phyloP scores from a whole-genome alignment of 2,329 filamentous ascomycete genomes.

The Arthrobotrys pseudoclavata region DNA sequence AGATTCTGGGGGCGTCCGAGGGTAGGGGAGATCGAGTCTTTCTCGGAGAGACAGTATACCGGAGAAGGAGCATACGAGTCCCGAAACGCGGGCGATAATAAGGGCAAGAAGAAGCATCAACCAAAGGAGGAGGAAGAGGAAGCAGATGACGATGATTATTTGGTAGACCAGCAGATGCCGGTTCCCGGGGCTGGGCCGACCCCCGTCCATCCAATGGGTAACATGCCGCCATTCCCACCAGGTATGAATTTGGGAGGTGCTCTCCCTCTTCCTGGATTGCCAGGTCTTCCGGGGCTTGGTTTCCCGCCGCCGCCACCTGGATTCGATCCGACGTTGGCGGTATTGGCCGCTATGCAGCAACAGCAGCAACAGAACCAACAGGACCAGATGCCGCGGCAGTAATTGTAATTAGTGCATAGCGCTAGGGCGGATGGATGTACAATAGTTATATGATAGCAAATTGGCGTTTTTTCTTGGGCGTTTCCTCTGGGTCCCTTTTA shows the following conservation, averaged over 20 bases:
- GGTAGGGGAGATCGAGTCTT: conserved; percentile 85
- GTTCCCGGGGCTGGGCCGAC: conserved; percentile 59
- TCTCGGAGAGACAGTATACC: conserved; percentile 94
- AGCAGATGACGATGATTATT: conserved; percentile 91
- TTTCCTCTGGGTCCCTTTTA: conserved; percentile 1
- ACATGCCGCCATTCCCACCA: conserved; percentile 45
- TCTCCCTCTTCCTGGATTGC: conserved; percentile 46
- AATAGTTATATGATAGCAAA: neutral
- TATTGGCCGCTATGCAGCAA: conserved; percentile 48
- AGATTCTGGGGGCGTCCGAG: conserved; percentile 94
- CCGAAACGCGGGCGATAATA: conserved; percentile 80
- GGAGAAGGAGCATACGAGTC: conserved; percentile 93
- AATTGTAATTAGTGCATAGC: neutral
- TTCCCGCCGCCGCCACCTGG: conserved; percentile 50
- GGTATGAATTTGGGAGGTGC: conserved; percentile 49
- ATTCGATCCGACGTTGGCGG: conserved; percentile 48
- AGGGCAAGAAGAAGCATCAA: conserved; percentile 74
- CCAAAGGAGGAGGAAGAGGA: conserved; percentile 87
- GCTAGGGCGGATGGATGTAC: conserved; percentile 23
- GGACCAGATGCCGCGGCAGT: conserved; percentile 37
- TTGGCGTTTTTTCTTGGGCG: conserved; percentile 30
- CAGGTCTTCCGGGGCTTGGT: conserved; percentile 54
- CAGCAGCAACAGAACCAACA: conserved; percentile 31
- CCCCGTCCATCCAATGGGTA: conserved; percentile 28
- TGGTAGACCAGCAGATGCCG: conserved; percentile 90